Evolutionary conservation across 441 rosid genomes (phyloP), one percentile per base, ranked within the genome.

Genomic region (Arabidopsis lyrata): DNA sequence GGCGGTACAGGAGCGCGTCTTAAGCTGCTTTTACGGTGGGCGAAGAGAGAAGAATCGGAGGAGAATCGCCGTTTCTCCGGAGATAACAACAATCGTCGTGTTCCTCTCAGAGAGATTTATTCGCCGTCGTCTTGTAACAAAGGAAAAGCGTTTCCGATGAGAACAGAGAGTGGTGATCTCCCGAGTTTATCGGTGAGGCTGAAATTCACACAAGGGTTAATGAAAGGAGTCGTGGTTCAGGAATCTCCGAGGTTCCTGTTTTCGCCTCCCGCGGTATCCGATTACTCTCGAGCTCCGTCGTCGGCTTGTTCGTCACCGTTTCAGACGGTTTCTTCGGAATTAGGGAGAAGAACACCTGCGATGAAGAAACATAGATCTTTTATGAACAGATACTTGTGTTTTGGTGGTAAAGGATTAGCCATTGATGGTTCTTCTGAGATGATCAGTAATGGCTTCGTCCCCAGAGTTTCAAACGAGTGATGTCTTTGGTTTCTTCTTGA

Each of bases 61-160:
- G 70, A 83, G 11, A 31, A 69, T 11, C 29, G 52, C 13, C 49
- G 78, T 8, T 84, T 81, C 41, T 74, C 76, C 6, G 68, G 66
- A 36, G 87, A 81, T 4, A 77, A 77, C 63, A 70, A 74, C 45
- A 74, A 31, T 55, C 92, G 53, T 64, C 91, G 81, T 18, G 71
- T 91, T 55, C 89, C 98, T 22, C 93, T 93, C 13, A 80, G 97
- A 70, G 83, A 90, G 53, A 89, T 78, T 78, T 90, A 88, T 63
- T 77, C 86, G 20, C 22, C 50, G 39, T 35, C 39, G 11, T 15
- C 54, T 4, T 59, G 66, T 70, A 81, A 75, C 81, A 80, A 72
- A 72, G 74, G 54, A 72, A 82, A 84, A 72, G 58, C 78, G 8
- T 67, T 82, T 62, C 81, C 90, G 62, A 52, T 77, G 71, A 72